Conservation (phyloP, 1,284 basidiomycete species). For the Cutaneotrichosporon curvatum region DNA sequence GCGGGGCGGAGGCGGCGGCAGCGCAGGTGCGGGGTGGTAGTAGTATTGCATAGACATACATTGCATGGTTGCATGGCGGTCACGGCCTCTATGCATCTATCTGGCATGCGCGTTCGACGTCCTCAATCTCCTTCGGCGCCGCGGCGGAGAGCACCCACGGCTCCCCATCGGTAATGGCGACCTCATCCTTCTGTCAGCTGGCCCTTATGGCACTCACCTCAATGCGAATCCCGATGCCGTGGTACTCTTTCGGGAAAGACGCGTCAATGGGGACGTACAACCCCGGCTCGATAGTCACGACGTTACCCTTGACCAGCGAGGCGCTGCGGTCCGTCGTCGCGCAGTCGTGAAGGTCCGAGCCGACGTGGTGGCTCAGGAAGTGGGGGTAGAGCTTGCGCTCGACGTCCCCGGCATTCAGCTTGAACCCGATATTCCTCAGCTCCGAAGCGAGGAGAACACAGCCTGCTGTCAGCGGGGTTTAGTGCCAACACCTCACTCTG, state of each 20-base stretch:
- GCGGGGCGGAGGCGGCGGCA: not conserved
- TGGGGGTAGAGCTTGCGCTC: slow-evolving; percentile 81
- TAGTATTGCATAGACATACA: no score
- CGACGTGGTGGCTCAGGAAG: slow-evolving; percentile 55
- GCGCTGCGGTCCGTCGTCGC: slow-evolving; percentile 42
- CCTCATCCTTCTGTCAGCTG: slow-evolving; percentile 56
- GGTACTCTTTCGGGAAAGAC: slow-evolving; percentile 74
- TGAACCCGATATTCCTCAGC: slow-evolving; percentile 75
- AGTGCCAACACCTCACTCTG: slow-evolving; percentile 45
- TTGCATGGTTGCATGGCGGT: not conserved
- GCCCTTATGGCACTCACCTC: slow-evolving; percentile 53
- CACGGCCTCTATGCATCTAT: not conserved
- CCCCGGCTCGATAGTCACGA: slow-evolving; percentile 61
- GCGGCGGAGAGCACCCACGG: slow-evolving; percentile 63
- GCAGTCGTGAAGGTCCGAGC: slow-evolving; percentile 51
- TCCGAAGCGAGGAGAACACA: slow-evolving; percentile 65
- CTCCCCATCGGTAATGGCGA: slow-evolving; percentile 64
- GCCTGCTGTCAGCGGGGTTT: slow-evolving; percentile 33
- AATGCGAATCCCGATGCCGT: slow-evolving; percentile 80
- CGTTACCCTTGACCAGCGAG: slow-evolving; percentile 65
- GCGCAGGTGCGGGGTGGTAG: no score
- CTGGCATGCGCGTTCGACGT: slow-evolving; percentile 81
- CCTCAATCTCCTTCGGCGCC: slow-evolving; percentile 83
- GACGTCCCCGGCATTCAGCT: slow-evolving; percentile 58
- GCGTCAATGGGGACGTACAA: slow-evolving; percentile 69